Evolutionary conservation across 768 basidiomycete genomes (phyloP), one percentile per base, ranked within the genome.

Genomic region (Nevesoporus exiguus): DNA sequence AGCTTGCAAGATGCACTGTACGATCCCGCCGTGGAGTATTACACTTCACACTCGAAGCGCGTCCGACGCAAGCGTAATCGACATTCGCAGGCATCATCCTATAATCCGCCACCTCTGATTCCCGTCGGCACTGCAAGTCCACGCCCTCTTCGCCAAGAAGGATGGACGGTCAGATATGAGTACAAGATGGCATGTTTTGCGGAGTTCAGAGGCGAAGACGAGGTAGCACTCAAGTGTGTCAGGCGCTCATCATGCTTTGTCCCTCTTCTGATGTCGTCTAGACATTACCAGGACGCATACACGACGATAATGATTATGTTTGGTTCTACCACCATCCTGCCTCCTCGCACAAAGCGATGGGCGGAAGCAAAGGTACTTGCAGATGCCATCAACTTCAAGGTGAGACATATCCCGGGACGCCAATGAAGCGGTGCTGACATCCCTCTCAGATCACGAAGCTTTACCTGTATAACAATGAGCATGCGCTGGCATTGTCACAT

Each of bases 171-270:
- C 19, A 77, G 97, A 29, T 98, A 98, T 65, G 95, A 98, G 67
- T 98, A 93, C 77, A 99, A 98, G 73, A 90, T 95, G 81, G 97
- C 89, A 0, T 88, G 89, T 61, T 98, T 98, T 69, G 93, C 96
- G 0, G 96, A 99, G 71, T 93, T 98, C 65, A 75, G 95, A 54
- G 85, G 90, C 13, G 96, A 98, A 69, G 83, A 90, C 55, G 94
- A 98, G 63, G 86, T 93, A 9, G 93, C 95, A 1, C 75, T 96
- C 55, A 94, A 93, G 93, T 95, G 59, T 59, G 85, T 76, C 56
- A 9, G 7, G 33, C 21, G 11, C 31, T 58, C 42, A 30, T 47
- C 44, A 52, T 55, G 3, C 27, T 54, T 29, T 6, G 4, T 6
- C 19, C 15, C 54, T 53, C 36, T 44, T 55, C 53, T 62, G 48